phyloP scores from a whole-genome alignment of 1,284 basidiomycete species.

The Leccinum insolens region DNA sequence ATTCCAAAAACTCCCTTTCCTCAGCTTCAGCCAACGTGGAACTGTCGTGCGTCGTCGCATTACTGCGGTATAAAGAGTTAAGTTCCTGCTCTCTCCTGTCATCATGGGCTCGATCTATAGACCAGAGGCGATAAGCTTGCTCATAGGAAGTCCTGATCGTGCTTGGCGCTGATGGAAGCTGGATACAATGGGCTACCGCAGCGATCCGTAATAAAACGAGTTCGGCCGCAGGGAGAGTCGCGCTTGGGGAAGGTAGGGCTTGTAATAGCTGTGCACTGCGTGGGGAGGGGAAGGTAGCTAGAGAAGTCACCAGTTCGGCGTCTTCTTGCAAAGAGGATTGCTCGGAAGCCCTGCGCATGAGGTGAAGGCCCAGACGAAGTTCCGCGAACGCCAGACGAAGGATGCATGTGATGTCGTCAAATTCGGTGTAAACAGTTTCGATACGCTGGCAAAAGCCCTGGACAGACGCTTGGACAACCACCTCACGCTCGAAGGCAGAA shows the following conservation, averaged over 20 bases:
- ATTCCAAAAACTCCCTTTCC: constrained; percentile 76
- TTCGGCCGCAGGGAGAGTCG: constrained; percentile 30
- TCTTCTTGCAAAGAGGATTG: constrained; percentile 14
- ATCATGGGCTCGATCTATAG: constrained; percentile 75
- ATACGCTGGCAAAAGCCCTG: constrained; percentile 65
- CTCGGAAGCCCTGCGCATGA: constrained; percentile 40
- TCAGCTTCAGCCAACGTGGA: constrained; percentile 76
- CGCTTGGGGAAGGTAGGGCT: constrained; percentile 4
- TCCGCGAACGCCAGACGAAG: constrained; percentile 69
- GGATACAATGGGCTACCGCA: constrained; percentile 41
- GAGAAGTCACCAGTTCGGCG: constrained; percentile 30
- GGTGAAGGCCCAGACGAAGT: constrained; percentile 76
- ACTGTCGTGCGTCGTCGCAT: constrained; percentile 59
- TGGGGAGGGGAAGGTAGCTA: constrained; percentile 62
- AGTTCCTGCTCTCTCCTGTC: constrained; percentile 67
- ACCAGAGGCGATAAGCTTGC: constrained; percentile 80
- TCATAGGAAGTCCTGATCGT: constrained; percentile 64
- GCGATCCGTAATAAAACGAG: constrained; percentile 56
- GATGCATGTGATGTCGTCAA: constrained; percentile 71
- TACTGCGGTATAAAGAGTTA: constrained; percentile 81
- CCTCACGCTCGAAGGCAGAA: constrained; percentile 52
- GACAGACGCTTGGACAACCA: constrained; percentile 68
- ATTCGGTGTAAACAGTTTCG: constrained; percentile 58
- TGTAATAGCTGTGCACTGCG: constrained; percentile 43
- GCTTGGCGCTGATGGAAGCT: constrained; percentile 32